These are phyloP conservation scores for Phytophthora citricola DNA, from an alignment of 352 stramenopile species.

Conservation along the genomic window DNA sequence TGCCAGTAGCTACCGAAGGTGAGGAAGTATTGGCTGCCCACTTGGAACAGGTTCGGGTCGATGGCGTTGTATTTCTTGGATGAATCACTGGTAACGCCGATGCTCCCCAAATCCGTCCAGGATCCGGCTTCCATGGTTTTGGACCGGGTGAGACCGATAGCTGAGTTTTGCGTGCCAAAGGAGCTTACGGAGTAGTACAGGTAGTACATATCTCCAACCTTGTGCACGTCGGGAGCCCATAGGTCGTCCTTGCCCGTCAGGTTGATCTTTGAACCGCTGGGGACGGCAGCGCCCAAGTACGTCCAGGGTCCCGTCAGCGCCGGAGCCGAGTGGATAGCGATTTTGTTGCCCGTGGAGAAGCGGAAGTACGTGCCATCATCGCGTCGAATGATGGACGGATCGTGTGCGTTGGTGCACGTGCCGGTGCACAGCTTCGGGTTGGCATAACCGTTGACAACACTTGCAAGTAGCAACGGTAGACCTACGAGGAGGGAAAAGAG, in stretches of 20 bases:
- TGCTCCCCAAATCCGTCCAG: constrained; percentile 43
- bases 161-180: constrained; percentile 53
- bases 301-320: constrained; percentile 50
- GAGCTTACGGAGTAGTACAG: constrained; percentile 68
- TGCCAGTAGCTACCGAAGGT: constrained; percentile 59
- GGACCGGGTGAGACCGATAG: constrained; percentile 51
- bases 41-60: constrained; percentile 51
- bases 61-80: constrained; percentile 63
- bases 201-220: constrained; percentile 60
- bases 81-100: constrained; percentile 39
- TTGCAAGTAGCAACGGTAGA: constrained; percentile 12
- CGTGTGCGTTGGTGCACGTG: constrained; percentile 50
- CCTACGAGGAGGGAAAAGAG: constrained; percentile 19
- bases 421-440: constrained; percentile 33
- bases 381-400: constrained; percentile 58
- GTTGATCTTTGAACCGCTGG: constrained; percentile 51
- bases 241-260: constrained; percentile 49
- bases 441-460: constrained; percentile 24
- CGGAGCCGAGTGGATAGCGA: constrained; percentile 55
- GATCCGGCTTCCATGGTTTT: constrained; percentile 52
- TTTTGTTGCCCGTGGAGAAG: constrained; percentile 59
- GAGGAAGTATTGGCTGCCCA: constrained; percentile 45
- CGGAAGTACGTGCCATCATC: constrained; percentile 62
- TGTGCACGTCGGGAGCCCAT: constrained; percentile 48
- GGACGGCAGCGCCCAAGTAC: constrained; percentile 51